These are phyloP conservation scores for Didymella sp. DNA, from an alignment of 2,329 filamentous ascomycete genomes.

Conservation along the genomic window DNA sequence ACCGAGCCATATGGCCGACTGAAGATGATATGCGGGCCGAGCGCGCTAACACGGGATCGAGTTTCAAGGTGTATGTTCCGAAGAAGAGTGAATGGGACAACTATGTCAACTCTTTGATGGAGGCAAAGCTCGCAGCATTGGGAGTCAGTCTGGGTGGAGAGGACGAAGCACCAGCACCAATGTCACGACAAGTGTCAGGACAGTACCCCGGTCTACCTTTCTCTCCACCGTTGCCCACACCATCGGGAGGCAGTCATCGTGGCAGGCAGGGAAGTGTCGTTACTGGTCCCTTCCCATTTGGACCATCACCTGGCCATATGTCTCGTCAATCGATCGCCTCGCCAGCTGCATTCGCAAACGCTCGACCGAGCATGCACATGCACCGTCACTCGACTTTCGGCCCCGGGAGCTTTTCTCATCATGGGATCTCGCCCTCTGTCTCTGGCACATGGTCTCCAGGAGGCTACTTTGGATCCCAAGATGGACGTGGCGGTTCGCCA, in stretches of 20 bases:
- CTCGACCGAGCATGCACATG: constrained; percentile 64
- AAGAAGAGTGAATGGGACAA: constrained; percentile 76
- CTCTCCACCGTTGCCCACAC: constrained; percentile 81
- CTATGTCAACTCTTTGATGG: constrained; percentile 82
- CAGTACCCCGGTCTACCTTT: constrained; percentile 78
- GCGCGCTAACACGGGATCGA: constrained; percentile 54
- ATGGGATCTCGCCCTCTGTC: constrained; percentile 63
- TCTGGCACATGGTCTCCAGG: constrained; percentile 53
- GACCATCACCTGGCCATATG: constrained; percentile 62
- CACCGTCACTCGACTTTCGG: constrained; percentile 76
- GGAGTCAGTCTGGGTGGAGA: constrained; percentile 84
- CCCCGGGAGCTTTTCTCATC: constrained; percentile 71
- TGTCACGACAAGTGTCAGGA: constrained; percentile 75
- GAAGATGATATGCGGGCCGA: constrained; percentile 65
- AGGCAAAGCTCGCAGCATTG: constrained; percentile 90
- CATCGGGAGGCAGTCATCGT: constrained; percentile 77
- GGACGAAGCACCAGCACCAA: constrained; percentile 64
- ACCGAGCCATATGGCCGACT: constrained; percentile 71
- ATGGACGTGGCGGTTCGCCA: constrained; percentile 55
- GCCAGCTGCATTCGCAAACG: constrained; percentile 69
- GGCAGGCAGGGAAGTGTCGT: constrained; percentile 64
- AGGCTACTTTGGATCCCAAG: constrained; percentile 47
- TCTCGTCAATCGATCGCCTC: constrained; percentile 71
- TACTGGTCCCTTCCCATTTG: constrained; percentile 65
- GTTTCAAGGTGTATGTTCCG: constrained; percentile 70